These are phyloP conservation scores for Suillus brevipes DNA, from an alignment of 768 basidiomycete species.

Conservation along the genomic window DNA sequence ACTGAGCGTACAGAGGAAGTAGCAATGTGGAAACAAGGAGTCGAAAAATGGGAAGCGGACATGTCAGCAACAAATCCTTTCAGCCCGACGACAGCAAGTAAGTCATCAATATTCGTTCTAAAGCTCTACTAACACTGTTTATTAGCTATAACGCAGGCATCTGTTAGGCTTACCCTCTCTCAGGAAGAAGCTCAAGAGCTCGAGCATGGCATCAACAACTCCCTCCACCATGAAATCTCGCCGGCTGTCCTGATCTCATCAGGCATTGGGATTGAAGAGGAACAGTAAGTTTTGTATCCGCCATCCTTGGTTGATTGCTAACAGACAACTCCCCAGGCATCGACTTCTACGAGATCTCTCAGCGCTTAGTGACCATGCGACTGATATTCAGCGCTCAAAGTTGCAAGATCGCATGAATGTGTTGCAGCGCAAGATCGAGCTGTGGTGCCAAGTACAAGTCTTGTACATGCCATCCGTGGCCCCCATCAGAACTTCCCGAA, in stretches of 20 bases:
- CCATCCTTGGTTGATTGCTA: not conserved
- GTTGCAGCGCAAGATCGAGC: conserved; percentile 26
- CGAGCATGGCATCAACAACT: not conserved
- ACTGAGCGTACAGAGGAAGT: not conserved
- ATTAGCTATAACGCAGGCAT: not conserved
- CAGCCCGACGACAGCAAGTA: conserved; percentile 1
- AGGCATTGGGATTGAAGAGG: conserved; percentile 20
- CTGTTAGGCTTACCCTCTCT: conserved; percentile 9
- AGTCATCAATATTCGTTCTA: not conserved
- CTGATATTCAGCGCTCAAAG: conserved; percentile 30
- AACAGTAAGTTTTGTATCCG: conserved; percentile 14
- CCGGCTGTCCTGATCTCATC: conserved; percentile 10
- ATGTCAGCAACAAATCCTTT: conserved; percentile 25
- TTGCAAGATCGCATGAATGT: conserved; percentile 25
- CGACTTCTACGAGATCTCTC: not conserved
- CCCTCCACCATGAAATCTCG: conserved; percentile 11
- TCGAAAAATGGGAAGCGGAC: conserved; percentile 27
- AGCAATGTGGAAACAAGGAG: conserved; percentile 12
- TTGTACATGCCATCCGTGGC: conserved; percentile 28
- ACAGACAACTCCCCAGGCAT: not conserved
- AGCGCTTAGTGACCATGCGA: conserved; percentile 23
- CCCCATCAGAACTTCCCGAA: not conserved
- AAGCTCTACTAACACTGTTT: not conserved
- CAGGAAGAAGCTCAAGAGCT: conserved; percentile 9
- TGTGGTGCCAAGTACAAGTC: conserved; percentile 29